Conservation (phyloP, 2,329 filamentous ascomycete genomes). For the Fusarium sp. region DNA sequence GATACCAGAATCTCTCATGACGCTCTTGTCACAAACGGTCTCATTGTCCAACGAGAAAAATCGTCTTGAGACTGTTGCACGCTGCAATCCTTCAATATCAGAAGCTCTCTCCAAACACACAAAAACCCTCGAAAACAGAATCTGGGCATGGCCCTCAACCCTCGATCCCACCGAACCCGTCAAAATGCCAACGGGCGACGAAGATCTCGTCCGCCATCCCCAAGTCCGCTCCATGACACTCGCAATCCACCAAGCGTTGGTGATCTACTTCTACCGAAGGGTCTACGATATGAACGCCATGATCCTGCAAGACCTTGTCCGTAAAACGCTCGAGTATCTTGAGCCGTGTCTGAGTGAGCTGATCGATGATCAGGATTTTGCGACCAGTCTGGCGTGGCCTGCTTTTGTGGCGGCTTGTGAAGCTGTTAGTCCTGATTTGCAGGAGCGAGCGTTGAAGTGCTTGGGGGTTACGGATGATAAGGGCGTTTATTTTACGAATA, state of each 20-base stretch:
- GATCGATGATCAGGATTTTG: conserved; percentile 49
- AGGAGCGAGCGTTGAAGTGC: conserved; percentile 40
- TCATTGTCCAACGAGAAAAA: conserved; percentile 55
- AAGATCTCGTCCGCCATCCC: conserved; percentile 33
- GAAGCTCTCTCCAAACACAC: conserved; percentile 42
- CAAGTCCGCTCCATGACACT: conserved; percentile 35
- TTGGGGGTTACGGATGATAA: conserved; percentile 41
- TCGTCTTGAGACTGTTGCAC: conserved; percentile 36
- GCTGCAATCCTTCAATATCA: conserved; percentile 37
- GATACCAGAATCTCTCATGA: conserved; percentile 53
- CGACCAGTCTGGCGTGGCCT: conserved; percentile 53
- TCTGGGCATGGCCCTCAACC: conserved; percentile 43
- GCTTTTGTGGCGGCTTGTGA: conserved; percentile 56
- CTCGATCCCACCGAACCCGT: conserved; percentile 10
- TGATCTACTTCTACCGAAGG: conserved; percentile 57
- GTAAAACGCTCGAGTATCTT: conserved; percentile 49
- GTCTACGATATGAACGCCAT: conserved; percentile 50
- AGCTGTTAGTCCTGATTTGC: conserved; percentile 48
- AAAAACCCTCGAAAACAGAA: conserved; percentile 45
- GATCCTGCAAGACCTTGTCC: conserved; percentile 51
- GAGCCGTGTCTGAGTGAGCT: conserved; percentile 45
- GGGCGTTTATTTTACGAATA: conserved; percentile 42
- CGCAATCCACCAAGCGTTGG: conserved; percentile 53
- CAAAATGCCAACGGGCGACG: background rate
- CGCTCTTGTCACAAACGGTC: conserved; percentile 53